Percentiles rank a stretch among this genome's conserved stretches.
These are phyloP conservation scores for Penicillium crustosum DNA, from an alignment of 2,329 filamentous ascomycete genomes.

Conservation along the genomic window DNA sequence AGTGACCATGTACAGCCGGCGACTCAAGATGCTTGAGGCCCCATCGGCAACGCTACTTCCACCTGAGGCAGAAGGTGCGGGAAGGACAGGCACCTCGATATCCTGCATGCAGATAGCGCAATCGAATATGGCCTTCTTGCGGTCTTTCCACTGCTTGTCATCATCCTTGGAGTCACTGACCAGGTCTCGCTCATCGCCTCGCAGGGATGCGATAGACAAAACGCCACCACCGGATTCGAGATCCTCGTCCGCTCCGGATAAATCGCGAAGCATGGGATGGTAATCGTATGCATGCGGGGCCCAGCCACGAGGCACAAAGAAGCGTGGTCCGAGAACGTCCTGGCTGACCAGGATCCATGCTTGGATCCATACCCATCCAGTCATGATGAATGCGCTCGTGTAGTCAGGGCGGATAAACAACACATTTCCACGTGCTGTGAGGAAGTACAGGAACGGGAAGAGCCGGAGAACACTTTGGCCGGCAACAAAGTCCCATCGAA, in stretches of 20 bases:
- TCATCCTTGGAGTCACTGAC: constrained; percentile 41
- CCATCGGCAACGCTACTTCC: constrained; percentile 44
- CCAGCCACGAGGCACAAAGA: constrained; percentile 72
- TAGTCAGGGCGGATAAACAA: constrained; percentile 72
- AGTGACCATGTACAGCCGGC: constrained; percentile 92
- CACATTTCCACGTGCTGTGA: constrained; percentile 73
- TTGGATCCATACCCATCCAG: constrained; percentile 84
- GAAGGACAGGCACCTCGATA: constrained; percentile 81
- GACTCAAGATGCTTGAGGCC: constrained; percentile 67
- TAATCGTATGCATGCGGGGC: constrained; percentile 78
- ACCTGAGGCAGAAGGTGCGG: constrained; percentile 52
- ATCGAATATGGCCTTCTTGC: constrained; percentile 68
- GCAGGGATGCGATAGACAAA: constrained; percentile 72
- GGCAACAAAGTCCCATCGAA: constrained; percentile 87
- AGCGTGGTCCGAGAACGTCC: constrained; percentile 82
- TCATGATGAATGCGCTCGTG: constrained; percentile 62
- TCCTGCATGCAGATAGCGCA: constrained; percentile 94
- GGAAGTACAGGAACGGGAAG: constrained; percentile 82
- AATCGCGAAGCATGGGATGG: constrained; percentile 73
- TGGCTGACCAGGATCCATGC: constrained; percentile 75
- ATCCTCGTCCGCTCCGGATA: constrained; percentile 62
- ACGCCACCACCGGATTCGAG: constrained; percentile 71
- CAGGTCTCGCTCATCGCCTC: constrained; percentile 46
- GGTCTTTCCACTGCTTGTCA: constrained; percentile 46
- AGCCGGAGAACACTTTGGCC: constrained; percentile 79